Evolutionary conservation across 2,329 filamentous ascomycete species (phyloP).

Genomic region (Pleoardoris graminearum): DNA sequence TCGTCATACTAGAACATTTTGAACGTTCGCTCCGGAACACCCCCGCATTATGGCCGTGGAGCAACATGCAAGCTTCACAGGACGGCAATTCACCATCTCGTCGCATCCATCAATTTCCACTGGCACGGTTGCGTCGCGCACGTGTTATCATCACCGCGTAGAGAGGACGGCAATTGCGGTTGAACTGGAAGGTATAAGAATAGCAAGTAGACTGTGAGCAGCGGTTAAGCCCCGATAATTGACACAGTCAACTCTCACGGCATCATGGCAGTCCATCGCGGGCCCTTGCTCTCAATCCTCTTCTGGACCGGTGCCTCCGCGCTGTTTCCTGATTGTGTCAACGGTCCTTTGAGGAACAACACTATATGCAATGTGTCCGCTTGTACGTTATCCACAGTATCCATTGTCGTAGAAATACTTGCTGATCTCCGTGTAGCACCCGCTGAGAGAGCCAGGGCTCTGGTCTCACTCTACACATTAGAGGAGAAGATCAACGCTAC

Average conservation of each 20-base stretch:
- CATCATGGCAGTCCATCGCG: constrained; percentile 2
- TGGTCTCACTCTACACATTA: constrained; percentile 32
- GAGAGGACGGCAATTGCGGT: not conserved
- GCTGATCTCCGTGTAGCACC: constrained; percentile 24
- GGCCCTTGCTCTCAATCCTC: constrained; percentile 9
- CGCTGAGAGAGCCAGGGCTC: constrained; percentile 27
- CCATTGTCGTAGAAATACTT: too few relatives aligned
- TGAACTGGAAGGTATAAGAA: not conserved
- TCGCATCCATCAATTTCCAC: too few relatives aligned
- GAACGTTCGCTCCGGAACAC: not conserved
- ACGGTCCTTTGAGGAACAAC: constrained; percentile 55
- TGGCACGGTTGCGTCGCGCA: too few relatives aligned
- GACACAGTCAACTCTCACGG: not conserved
- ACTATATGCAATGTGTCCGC: constrained; percentile 56
- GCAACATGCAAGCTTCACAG: not conserved
- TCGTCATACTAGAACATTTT: not conserved
- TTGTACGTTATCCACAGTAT: constrained; percentile 14
- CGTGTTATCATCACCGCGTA: too few relatives aligned
- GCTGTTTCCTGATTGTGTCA: constrained; percentile 56
- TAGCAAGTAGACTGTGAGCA: not conserved
- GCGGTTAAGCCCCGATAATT: not conserved
- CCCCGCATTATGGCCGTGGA: not conserved
- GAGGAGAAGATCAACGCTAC: constrained; percentile 58
- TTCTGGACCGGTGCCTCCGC: constrained; percentile 20
- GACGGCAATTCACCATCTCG: not conserved